A percentile compares a stretch with the other conserved stretches of the same genome.
phyloP scores from a whole-genome alignment of 352 stramenopile species.

The Aphanomyces astaci region DNA sequence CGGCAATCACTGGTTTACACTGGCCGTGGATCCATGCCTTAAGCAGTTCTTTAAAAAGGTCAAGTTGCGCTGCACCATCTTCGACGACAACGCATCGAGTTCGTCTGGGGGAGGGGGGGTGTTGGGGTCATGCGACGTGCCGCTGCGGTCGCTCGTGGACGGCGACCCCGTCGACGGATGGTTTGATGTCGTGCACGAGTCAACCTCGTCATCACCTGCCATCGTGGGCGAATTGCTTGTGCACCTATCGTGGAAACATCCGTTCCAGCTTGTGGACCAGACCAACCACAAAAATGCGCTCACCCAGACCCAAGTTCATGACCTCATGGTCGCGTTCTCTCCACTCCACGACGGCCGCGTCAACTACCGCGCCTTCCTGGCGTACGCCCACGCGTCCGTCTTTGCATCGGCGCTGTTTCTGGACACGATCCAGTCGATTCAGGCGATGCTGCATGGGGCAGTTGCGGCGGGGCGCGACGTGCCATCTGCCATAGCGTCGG shows the following conservation, averaged over 20 bases:
- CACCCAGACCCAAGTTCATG: constrained; percentile 63
- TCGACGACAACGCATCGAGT: constrained; percentile 62
- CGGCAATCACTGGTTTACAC: constrained; percentile 51
- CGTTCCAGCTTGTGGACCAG: constrained; percentile 53
- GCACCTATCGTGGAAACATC: constrained; percentile 67
- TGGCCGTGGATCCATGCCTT: constrained; percentile 65
- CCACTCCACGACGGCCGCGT: constrained; percentile 51
- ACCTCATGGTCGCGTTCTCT: constrained; percentile 50
- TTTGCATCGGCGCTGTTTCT: constrained; percentile 51
- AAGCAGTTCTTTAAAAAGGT: constrained; percentile 81
- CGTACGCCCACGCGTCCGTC: constrained; percentile 48
- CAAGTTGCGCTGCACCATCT: constrained; percentile 72
- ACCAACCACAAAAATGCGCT: constrained; percentile 37
- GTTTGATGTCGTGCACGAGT: constrained; percentile 57
- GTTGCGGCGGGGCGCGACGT: not conserved
- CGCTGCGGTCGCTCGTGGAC: constrained; percentile 53
- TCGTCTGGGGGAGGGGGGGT: constrained; percentile 34
- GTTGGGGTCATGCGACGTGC: constrained; percentile 65
- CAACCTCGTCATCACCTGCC: constrained; percentile 31
- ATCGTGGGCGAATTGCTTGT: constrained; percentile 52
- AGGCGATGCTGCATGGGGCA: constrained; percentile 29
- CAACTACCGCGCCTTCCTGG: constrained; percentile 65
- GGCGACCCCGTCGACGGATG: constrained; percentile 63
- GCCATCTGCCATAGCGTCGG: not conserved
- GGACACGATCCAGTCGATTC: constrained; percentile 48